Base-by-base conservation (phyloP, 208 protist species). In the Acanthamoeba culbertsoni region DNA sequence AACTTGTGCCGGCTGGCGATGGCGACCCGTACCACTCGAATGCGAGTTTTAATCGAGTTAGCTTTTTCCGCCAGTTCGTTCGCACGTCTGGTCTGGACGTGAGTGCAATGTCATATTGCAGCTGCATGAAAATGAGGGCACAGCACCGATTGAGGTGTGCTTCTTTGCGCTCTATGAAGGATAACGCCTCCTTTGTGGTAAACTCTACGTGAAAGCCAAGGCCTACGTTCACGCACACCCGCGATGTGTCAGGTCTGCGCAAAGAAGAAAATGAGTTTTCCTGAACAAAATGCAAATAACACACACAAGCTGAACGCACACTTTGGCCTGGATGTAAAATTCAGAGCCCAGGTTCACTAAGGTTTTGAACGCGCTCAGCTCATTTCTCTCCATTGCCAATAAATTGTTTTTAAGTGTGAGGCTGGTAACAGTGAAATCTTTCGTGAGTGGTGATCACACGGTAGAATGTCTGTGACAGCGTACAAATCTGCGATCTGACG, bases 121-220 rank as follows among this genome's bases (percentile, higher is more conserved):
- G 71, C 73, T n/a, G n/a, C n/a, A n/a, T n/a, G n/a, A n/a, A n/a
- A n/a, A n/a, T n/a, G n/a, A n/a, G n/a, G n/a, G n/a, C n/a, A n/a
- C n/a, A n/a, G 37, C 35, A 86, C 73, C 31, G 40, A 31, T 14
- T 86, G 37, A 86, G 73, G 37, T 86, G 43, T 14, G 37, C 45
- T 28, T 86, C 73, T 35, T 55, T 86, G 43, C n/a, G n/a, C 5
- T 86, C 73, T 10, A 86, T 86, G 73, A 86, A 86, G 37, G 20
- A 26, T 2, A 86, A 42, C 7, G 73, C 73, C 73, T 86, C 73
- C 16, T 86, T 55, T 8, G 45, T 20, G 4, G 73, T 86, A 42
- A 57, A 86, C 73, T 86, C 73, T 23, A 86, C 73, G 45, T 86
- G 73, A 42, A 86, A 86, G 73, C 73, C 73, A 14, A 86, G 43